Evolutionary conservation across 129 eudicot species (phyloP).

Genomic region (Helianthus tuberosus): DNA sequence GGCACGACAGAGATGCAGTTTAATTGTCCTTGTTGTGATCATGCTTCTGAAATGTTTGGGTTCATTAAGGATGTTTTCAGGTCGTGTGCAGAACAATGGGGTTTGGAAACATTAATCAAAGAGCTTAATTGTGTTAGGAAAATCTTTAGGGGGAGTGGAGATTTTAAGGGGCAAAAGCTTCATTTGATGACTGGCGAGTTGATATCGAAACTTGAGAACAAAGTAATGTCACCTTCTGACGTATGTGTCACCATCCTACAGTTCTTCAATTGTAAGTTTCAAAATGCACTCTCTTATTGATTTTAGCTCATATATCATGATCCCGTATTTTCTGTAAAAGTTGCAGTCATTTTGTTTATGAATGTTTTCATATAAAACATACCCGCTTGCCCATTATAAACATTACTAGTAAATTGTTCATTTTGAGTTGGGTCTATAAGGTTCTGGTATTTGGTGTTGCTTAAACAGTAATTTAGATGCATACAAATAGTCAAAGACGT

Average conservation of each 20-base stretch:
- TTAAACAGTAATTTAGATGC: neutral
- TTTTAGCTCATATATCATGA: neutral
- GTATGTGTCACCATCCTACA: conserved; percentile 62
- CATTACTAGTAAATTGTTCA: neutral
- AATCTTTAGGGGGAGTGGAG: conserved; percentile 68
- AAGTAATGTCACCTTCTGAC: conserved; percentile 62
- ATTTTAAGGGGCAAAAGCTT: conserved; percentile 75
- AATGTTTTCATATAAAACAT: neutral
- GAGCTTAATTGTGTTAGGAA: conserved; percentile 86
- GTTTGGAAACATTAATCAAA: conserved; percentile 53
- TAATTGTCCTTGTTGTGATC: conserved; percentile 84
- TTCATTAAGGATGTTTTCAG: conserved; percentile 78
- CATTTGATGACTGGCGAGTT: conserved; percentile 58
- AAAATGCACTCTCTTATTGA: conserved; percentile 2
- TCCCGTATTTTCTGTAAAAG: neutral
- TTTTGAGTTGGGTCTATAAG: neutral
- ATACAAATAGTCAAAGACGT: no score
- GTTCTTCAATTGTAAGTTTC: conserved; percentile 70
- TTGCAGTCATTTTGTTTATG: neutral
- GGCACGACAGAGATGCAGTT: conserved; percentile 87
- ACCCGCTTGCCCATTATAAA: neutral
- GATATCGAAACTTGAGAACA: conserved; percentile 54
- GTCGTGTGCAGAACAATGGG: conserved; percentile 78
- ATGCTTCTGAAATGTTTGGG: conserved; percentile 93
- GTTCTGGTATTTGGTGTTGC: neutral